Percentiles rank a stretch among this genome's conserved stretches.
Evolutionary conservation across 2,329 filamentous ascomycete genomes (phyloP).

Genomic region (Fusarium sp.): DNA sequence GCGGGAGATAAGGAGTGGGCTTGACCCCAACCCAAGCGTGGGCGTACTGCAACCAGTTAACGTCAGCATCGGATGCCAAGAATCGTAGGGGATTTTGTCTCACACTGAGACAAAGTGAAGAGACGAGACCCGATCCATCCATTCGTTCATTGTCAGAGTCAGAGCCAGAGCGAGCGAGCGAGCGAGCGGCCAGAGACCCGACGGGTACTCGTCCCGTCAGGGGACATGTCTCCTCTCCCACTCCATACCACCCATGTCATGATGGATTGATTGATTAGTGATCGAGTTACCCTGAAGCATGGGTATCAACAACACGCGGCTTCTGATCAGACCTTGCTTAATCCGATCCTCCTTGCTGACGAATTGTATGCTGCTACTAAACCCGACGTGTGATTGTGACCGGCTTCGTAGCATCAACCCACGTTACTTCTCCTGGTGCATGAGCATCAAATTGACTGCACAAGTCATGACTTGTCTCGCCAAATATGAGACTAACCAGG

Average conservation of each 20-base stretch:
- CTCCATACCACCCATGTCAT: background rate
- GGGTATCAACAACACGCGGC: background rate
- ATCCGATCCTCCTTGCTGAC: background rate
- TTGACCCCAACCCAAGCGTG: background rate
- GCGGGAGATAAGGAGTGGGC: constrained; percentile 9
- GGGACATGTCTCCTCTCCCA: background rate
- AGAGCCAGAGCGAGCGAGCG: constrained; percentile 4
- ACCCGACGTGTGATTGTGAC: background rate
- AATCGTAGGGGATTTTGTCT: constrained; percentile 17
- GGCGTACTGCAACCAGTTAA: constrained; percentile 10
- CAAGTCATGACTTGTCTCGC: background rate
- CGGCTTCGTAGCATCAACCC: background rate
- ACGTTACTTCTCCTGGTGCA: background rate
- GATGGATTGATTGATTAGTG: background rate
- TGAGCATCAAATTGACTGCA: background rate
- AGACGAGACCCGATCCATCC: background rate
- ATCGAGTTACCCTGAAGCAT: background rate
- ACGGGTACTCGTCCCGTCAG: constrained; percentile 2
- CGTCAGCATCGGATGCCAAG: constrained; percentile 27
- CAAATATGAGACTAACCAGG: constrained; percentile 7
- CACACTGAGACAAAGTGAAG: constrained; percentile 1
- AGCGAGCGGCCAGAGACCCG: background rate
- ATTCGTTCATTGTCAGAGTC: background rate
- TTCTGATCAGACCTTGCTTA: background rate
- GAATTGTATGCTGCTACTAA: background rate